These are phyloP conservation scores for Yarrowia osloensis DNA, from an alignment of 805 yeast genomes.

Conservation along the genomic window DNA sequence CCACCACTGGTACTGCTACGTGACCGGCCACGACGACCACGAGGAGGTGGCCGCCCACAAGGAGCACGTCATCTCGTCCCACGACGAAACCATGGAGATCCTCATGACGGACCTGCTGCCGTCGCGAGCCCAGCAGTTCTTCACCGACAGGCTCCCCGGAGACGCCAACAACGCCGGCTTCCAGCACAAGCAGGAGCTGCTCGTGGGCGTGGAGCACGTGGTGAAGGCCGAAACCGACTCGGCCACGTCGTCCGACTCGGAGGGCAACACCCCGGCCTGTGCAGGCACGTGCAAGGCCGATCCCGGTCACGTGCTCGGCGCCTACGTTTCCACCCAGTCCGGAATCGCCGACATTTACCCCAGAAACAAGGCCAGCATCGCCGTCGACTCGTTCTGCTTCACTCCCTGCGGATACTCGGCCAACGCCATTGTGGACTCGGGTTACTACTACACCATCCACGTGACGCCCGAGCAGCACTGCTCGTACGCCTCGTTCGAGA, in stretches of 20 bases:
- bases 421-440: conserved; percentile 67
- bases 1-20: conserved; percentile 82
- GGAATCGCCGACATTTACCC: conserved; percentile 64
- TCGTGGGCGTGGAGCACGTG: conserved; percentile 39
- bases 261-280: conserved; percentile 35
- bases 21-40: conserved; percentile 42
- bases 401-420: conserved; percentile 95
- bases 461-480: conserved; percentile 93
- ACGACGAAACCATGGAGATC: conserved; percentile 80
- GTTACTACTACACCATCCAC: conserved; percentile 78
- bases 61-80: conserved; percentile 28
- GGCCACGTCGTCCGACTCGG: conserved; percentile 42
- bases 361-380: conserved; percentile 37
- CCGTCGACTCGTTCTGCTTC: conserved; percentile 84
- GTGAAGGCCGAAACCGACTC: conserved; percentile 32
- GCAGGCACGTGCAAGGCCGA: conserved; percentile 40
- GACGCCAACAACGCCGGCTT: conserved; percentile 44
- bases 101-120: conserved; percentile 84
- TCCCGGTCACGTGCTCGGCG: conserved; percentile 83
- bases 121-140: conserved; percentile 58
- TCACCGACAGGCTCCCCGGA: conserved; percentile 49
- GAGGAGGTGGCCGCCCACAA: conserved; percentile 3
- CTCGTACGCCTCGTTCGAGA: conserved; percentile 95
- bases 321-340: conserved; percentile 62
- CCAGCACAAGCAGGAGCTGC: conserved; percentile 39